Evolutionary conservation across 2,329 filamentous ascomycete genomes (phyloP), one percentile per base, ranked within the genome.

Genomic region (Xylaria sp.): DNA sequence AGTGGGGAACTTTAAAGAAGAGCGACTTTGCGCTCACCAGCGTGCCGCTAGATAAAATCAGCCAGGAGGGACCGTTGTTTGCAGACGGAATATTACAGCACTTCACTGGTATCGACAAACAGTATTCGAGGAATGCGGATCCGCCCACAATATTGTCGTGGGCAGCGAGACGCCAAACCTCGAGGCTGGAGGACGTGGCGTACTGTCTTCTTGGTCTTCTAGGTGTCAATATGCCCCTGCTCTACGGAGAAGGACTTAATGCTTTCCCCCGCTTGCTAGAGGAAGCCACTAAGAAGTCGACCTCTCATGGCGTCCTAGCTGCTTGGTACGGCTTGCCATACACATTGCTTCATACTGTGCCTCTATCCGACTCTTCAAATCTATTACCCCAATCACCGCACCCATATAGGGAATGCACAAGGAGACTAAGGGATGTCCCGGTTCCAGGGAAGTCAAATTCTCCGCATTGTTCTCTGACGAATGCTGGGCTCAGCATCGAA

Each of bases 151-250:
- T 8, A 58, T 57, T 71, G 5, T 69, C 67, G 1, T 71, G 71
- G 67, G 69, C 69, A 30, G 60, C 69, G 0, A 67, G 67, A 9
- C 65, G 68, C 6, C 30, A 61, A 11, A 72, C 70, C 2, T 64
- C 68, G 2, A 61, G 70, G 39, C 17, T 51, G 32, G 71, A 73
- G 60, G 71, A 73, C 24, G 53, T 59, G 45, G 66, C 70, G 8
- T 73, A 72, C 11, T 69, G 71, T 42, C 62, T 72, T 21, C 48
- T 73, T 42, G 64, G 67, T 50, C 56, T 73, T 19, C 34, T 73
- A 6, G 62, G 64, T 32, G 68, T 73, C 4, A 69, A 68, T n/a
- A 73, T 73, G 68, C 68, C 71, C 19, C 55, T 72, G 0, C 55
- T 72, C 7, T 71, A 73, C 14, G 70, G 68, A 14, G 70, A 73